Evolutionary conservation across 2,329 filamentous ascomycete genomes (phyloP).

Genomic region (Podosphaera xanthii): DNA sequence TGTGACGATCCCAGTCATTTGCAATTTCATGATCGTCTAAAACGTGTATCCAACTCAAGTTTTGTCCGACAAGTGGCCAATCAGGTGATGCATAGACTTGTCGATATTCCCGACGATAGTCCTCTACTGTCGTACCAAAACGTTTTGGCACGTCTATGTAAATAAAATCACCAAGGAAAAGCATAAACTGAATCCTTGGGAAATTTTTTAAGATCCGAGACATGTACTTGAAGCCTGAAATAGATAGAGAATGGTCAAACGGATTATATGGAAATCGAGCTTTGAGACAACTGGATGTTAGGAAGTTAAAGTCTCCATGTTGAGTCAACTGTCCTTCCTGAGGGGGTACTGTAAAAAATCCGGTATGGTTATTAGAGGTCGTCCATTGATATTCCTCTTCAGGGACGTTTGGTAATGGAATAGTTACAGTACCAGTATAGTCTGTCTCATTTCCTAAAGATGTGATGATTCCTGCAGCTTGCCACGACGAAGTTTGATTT

Average conservation of each 20-base stretch:
- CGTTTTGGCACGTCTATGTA: slow-evolving; percentile 73
- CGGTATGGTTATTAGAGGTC: slow-evolving; percentile 68
- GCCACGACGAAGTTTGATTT: slow-evolving; percentile 39
- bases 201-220: slow-evolving; percentile 49
- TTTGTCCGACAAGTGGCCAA: slow-evolving; percentile 52
- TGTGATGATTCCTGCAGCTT: slow-evolving; percentile 35
- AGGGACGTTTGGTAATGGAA: slow-evolving; percentile 39
- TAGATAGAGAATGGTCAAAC: slow-evolving; percentile 57
- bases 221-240: slow-evolving; percentile 59
- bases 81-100: slow-evolving; percentile 92
- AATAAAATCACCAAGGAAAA: slow-evolving; percentile 74
- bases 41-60: slow-evolving; percentile 93
- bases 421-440: slow-evolving; percentile 48
- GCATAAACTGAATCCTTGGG: slow-evolving; percentile 43
- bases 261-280: slow-evolving; percentile 77
- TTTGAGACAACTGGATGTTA: slow-evolving; percentile 84
- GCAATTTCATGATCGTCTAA: slow-evolving; percentile 91
- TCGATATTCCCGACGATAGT: slow-evolving; percentile 79
- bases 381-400: slow-evolving; percentile 64
- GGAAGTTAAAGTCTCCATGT: slow-evolving; percentile 60
- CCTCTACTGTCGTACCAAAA: slow-evolving; percentile 46
- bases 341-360: slow-evolving; percentile 60
- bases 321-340: slow-evolving; percentile 39
- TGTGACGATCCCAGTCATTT: slow-evolving; percentile 78
- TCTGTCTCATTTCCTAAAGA: slow-evolving; percentile 57